Evolutionary conservation across 2,329 filamentous ascomycete species (phyloP).

Genomic region (Penicillium hesseltinei): DNA sequence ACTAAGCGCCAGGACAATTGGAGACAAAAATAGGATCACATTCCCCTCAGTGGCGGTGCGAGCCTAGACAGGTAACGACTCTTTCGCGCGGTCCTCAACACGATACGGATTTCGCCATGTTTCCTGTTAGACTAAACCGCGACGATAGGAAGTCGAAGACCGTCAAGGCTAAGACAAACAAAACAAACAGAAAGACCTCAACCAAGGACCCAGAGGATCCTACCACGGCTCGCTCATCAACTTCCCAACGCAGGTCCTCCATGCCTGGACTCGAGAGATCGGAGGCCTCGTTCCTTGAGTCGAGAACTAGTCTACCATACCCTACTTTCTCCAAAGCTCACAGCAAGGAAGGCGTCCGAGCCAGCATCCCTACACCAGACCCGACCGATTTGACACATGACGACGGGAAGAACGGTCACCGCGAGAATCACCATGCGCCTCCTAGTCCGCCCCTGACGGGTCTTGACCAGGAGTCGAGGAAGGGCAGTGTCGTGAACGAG

Average conservation of each 20-base stretch:
- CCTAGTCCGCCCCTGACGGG: conserved; percentile 51
- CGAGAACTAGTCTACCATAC: conserved; percentile 63
- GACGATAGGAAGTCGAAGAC: conserved; percentile 27
- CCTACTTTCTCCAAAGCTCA: conserved; percentile 85
- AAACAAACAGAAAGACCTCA: conserved; percentile 15
- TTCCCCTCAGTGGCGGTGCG: conserved; percentile 7
- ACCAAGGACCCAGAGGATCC: conserved; percentile 36
- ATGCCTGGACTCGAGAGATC: conserved; percentile 52
- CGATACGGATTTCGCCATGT: conserved; percentile 30
- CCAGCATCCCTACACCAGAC: conserved; percentile 63
- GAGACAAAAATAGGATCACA: conserved; percentile 21
- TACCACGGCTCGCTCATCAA: conserved; percentile 20
- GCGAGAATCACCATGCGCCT: conserved; percentile 39
- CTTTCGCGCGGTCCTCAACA: background rate
- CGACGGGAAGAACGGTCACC: conserved; percentile 37
- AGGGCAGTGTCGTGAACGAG: conserved; percentile 33
- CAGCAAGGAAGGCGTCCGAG: conserved; percentile 77
- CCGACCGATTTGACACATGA: conserved; percentile 64
- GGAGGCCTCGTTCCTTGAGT: conserved; percentile 42
- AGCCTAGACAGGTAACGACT: conserved; percentile 9
- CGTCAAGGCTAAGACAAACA: background rate
- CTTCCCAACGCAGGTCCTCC: conserved; percentile 44
- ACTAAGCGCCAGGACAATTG: conserved; percentile 33
- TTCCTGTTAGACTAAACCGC: conserved; percentile 39
- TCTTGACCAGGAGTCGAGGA: conserved; percentile 41